Evolutionary conservation across 2,329 filamentous ascomycete species (phyloP).

Genomic region (Dothiorella sarmentorum): DNA sequence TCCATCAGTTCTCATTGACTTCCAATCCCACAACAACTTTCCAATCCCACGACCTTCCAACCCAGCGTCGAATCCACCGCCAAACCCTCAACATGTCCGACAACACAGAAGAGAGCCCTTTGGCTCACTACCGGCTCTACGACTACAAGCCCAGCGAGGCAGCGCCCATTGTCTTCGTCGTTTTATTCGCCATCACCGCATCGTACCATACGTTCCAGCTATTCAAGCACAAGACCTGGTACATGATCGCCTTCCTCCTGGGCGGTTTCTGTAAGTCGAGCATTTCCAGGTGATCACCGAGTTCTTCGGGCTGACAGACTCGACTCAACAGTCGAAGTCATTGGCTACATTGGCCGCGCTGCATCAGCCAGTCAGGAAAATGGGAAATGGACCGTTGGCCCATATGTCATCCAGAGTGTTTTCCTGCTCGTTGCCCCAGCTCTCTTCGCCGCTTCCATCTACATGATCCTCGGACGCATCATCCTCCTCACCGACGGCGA

Average conservation of each 20-base stretch:
- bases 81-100: background rate
- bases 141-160: slow-evolving; percentile 30
- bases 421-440: slow-evolving; percentile 47
- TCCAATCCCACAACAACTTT: background rate
- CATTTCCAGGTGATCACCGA: background rate
- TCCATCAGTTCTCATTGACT: background rate
- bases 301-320: background rate
- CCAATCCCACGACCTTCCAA: background rate
- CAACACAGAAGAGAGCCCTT: too few species aligned
- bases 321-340: slow-evolving; percentile 42
- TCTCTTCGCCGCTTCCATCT: slow-evolving; percentile 47
- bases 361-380: slow-evolving; percentile 28
- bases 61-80: background rate
- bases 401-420: slow-evolving; percentile 44
- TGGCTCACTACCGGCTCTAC: slow-evolving; percentile 26
- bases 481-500: slow-evolving; percentile 36
- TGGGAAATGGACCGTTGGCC: slow-evolving; percentile 28
- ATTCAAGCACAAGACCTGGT: slow-evolving; percentile 44
- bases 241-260: slow-evolving; percentile 51
- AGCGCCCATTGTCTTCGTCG: slow-evolving; percentile 29
- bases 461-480: slow-evolving; percentile 44
- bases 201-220: slow-evolving; percentile 39
- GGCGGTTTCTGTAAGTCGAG: slow-evolving; percentile 48
- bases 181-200: slow-evolving; percentile 30
- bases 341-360: slow-evolving; percentile 50